Base-by-base conservation (phyloP, 768 basidiomycete species). In the Inosperma sp. region DNA sequence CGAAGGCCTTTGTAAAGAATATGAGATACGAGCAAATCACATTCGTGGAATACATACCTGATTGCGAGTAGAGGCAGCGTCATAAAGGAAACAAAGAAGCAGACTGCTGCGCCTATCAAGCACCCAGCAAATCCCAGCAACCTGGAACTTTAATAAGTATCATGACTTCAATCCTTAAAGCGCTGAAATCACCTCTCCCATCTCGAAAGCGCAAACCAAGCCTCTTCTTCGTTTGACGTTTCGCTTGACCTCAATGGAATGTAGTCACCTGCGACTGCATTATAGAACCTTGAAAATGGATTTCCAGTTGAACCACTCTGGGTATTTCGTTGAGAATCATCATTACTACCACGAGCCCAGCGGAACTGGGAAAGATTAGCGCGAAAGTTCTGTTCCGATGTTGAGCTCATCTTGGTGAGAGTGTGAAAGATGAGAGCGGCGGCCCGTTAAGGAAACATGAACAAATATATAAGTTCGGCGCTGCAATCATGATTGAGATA, bases 171-270 rank as follows among this genome's bases (percentile, higher is more conserved):
- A 46, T 27, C 34, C 21, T 41, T 26, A 12, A 6, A 23, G 10
- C 5, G 2, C 17, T 13, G 47, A 40, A 47, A 72, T 56, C 63
- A 86, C 87, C 94, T 78, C 65, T 97, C 95, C 95, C 95, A 97
- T 68, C 93, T 77, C 47, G 87, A 87, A 31, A 94, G 70, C 35
- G 88, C 86, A 68, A 96, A 91, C 78, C 87, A 95, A 2, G 95
- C 94, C 62, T 97, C 93, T 59, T 98, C 95, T 65, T 99, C 94
- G 66, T 92, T 93, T 25, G 86, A 86, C 36, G 82, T 77, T 57
- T 92, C 91, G 54, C 64, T 80, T 3, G 86, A 88, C 33, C 91
- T 77, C 53, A 97, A 72, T 0, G 95, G 96, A 41, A 98, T 83
- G 62, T 96, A 96, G 56, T 86, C 83, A 10, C 85, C 85, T 7